These are phyloP conservation scores for Guadua angustifolia DNA, from an alignment of 176 grass and related monocot species.

Conservation along the genomic window DNA sequence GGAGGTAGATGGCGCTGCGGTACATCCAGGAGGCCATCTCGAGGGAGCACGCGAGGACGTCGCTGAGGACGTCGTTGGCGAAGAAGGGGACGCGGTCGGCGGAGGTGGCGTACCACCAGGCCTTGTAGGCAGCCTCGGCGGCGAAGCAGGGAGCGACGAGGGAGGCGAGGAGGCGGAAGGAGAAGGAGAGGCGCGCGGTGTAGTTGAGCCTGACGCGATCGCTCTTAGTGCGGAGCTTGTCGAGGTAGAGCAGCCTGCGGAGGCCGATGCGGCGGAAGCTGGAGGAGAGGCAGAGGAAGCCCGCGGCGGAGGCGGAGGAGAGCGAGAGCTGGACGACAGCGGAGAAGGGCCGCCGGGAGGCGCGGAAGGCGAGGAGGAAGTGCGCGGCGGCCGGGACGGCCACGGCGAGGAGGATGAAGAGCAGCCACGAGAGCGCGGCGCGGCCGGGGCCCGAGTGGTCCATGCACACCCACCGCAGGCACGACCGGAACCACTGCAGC, in stretches of 20 bases:
- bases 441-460: constrained; percentile 55
- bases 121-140: constrained; percentile 78
- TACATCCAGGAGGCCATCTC: constrained; percentile 94
- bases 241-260: constrained; percentile 80
- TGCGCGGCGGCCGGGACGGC: constrained; percentile 57
- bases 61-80: constrained; percentile 48
- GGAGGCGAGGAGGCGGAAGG: constrained; percentile 75
- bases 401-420: constrained; percentile 60
- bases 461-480: constrained; percentile 81
- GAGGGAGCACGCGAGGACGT: constrained; percentile 55
- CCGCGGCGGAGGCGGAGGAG: constrained; percentile 44
- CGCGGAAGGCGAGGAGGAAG: constrained; percentile 62
- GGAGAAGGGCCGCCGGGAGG: constrained; percentile 59
- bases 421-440: constrained; percentile 56
- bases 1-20: constrained; percentile 80
- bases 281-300: constrained; percentile 77
- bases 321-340: constrained; percentile 75
- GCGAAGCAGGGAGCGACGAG: constrained; percentile 82
- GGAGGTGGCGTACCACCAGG: constrained; percentile 82
- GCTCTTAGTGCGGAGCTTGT: constrained; percentile 67
- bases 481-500: constrained; percentile 72
- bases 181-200: constrained; percentile 64
- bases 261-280: constrained; percentile 70
- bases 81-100: constrained; percentile 63
- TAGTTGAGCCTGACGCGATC: constrained; percentile 65